These are phyloP conservation scores for Chlamydomonas schloesseri DNA, from an alignment of 139 green algal species.

Conservation along the genomic window DNA sequence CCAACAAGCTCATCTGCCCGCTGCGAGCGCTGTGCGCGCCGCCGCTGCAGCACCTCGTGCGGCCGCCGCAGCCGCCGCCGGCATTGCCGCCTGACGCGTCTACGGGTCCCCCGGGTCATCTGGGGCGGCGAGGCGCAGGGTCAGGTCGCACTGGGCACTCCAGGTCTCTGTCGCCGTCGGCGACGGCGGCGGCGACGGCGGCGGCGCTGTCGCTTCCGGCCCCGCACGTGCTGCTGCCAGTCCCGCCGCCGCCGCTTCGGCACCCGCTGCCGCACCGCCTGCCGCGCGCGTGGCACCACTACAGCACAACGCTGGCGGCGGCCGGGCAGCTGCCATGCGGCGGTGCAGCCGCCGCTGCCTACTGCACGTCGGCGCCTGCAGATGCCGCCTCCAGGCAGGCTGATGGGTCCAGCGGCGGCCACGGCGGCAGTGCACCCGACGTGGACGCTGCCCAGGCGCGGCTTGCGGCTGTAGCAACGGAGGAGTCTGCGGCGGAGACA, in stretches of 20 bases:
- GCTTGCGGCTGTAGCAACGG: no score
- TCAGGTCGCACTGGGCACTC: no score
- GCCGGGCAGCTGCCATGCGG: no score
- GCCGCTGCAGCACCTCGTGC: background rate
- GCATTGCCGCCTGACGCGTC: no score
- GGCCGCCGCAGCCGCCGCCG: background rate
- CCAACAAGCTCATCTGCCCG: background rate
- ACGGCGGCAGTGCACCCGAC: no score
- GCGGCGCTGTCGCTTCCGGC: background rate
- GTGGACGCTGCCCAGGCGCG: no score
- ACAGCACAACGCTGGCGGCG: background rate
- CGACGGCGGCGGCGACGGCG: no score
- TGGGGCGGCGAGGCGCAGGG: background rate
- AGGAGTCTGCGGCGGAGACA: no score
- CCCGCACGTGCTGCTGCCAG: background rate
- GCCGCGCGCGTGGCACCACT: constrained; percentile 15
- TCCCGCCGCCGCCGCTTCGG: background rate
- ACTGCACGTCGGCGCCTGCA: background rate
- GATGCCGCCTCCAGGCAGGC: background rate
- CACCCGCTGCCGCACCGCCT: background rate
- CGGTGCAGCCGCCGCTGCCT: no score
- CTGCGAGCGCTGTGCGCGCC: background rate
- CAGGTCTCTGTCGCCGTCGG: no score
- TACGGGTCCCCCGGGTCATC: no score
- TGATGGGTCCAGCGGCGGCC: no score